phyloP scores from a whole-genome alignment of 169 alveolate genomes.

The Plasmodium berghei region DNA sequence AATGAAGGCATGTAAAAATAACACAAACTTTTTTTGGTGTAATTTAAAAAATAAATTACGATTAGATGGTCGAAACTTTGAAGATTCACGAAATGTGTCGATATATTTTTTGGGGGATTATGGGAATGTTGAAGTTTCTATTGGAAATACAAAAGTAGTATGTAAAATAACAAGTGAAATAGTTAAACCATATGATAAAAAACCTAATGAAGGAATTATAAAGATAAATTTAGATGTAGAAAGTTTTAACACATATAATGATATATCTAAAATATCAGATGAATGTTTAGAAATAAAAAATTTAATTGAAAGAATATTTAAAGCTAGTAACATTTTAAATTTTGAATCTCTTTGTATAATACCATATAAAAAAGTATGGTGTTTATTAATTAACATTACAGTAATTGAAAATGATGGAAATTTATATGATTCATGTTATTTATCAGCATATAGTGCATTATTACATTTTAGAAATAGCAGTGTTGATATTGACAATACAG shows the following conservation, averaged over 20 bases:
- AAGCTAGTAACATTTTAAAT: slow-evolving; percentile 61
- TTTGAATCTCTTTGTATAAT: slow-evolving; percentile 69
- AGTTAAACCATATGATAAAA: slow-evolving; percentile 59
- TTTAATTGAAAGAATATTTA: slow-evolving; percentile 56
- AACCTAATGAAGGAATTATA: slow-evolving; percentile 49
- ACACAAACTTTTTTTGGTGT: slow-evolving; percentile 44
- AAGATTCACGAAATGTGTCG: slow-evolving; percentile 53
- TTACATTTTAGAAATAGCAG: slow-evolving; percentile 49
- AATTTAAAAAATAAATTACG: slow-evolving; percentile 50
- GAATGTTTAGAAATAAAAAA: slow-evolving; percentile 66
- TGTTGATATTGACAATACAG: slow-evolving; percentile 12
- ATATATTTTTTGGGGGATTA: slow-evolving; percentile 55
- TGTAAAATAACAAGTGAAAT: slow-evolving; percentile 69
- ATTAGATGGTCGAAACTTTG: slow-evolving; percentile 66
- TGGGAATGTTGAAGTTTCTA: slow-evolving; percentile 57
- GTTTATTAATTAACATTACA: slow-evolving; percentile 33
- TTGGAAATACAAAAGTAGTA: slow-evolving; percentile 59
- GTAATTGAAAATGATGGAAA: slow-evolving; percentile 70
- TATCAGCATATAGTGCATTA: slow-evolving; percentile 63
- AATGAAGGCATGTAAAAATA: slow-evolving; percentile 63
- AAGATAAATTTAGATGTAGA: slow-evolving; percentile 67
- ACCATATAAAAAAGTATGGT: slow-evolving; percentile 69
- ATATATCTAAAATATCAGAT: slow-evolving; percentile 28
- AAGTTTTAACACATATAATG: slow-evolving; percentile 26
- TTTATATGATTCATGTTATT: slow-evolving; percentile 61